Evolutionary conservation across 2,329 filamentous ascomycete genomes (phyloP).

Genomic region (Diaporthe velutina): DNA sequence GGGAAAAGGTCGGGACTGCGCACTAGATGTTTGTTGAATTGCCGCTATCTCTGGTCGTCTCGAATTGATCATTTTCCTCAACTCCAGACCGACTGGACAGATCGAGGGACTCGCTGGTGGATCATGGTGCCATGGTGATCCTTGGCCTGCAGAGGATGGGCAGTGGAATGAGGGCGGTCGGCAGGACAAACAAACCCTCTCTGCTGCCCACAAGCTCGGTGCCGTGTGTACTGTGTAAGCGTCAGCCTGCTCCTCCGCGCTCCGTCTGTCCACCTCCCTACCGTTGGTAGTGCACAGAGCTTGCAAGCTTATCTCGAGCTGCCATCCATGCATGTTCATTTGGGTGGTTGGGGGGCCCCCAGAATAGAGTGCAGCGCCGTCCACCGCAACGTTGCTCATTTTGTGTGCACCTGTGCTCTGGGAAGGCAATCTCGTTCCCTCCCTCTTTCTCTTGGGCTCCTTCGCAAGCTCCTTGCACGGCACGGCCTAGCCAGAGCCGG

Average conservation of each 20-base stretch:
- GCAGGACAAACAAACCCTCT: conserved; percentile 14
- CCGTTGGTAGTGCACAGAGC: too few species aligned
- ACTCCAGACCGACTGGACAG: neutral
- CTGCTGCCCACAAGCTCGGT: neutral
- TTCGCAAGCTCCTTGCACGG: conserved; percentile 5
- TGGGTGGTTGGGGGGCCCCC: neutral
- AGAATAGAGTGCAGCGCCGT: conserved; percentile 26
- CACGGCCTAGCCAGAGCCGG: neutral
- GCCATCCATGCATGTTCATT: conserved; percentile 19
- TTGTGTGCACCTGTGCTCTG: conserved; percentile 11
- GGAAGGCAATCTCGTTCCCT: conserved; percentile 7
- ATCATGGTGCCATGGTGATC: conserved; percentile 5
- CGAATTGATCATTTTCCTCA: conserved; percentile 17
- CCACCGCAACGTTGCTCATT: conserved; percentile 25
- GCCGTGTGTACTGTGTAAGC: neutral
- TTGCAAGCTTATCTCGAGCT: conserved; percentile 35
- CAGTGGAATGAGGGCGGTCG: conserved; percentile 23
- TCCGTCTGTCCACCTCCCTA: too few species aligned
- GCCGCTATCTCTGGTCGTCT: conserved; percentile 17
- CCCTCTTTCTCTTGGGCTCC: neutral
- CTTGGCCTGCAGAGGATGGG: conserved; percentile 28
- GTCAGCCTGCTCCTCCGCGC: neutral
- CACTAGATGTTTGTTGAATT: conserved; percentile 11
- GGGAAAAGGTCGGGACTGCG: neutral
- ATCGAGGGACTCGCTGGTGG: neutral